Conservation (phyloP, 176 grass and related monocot genomes). For the Zea mays region DNA sequence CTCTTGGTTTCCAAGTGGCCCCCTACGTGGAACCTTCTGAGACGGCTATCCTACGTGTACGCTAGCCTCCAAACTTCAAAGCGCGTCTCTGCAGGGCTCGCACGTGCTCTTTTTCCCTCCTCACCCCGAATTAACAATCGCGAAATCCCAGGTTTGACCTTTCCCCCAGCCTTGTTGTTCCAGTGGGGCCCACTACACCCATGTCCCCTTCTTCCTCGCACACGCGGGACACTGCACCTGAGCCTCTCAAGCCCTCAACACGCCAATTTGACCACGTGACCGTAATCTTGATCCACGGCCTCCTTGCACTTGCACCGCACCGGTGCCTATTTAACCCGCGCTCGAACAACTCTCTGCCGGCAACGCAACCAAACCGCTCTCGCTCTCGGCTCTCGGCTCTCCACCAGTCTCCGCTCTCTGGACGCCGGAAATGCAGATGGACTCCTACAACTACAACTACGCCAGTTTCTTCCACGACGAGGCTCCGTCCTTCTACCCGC, state of each 20-base stretch:
- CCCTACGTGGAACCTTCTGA: conserved; percentile 41
- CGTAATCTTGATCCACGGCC: background rate
- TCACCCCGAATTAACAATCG: background rate
- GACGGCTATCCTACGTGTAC: conserved; percentile 6
- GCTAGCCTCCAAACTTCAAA: background rate
- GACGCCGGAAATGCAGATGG: conserved; percentile 60
- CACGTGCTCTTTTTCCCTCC: background rate
- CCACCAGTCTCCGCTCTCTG: background rate
- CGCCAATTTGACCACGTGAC: conserved; percentile 59
- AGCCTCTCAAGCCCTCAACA: background rate
- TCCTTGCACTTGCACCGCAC: background rate
- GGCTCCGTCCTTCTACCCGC: conserved; percentile 26
- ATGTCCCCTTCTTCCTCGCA: background rate
- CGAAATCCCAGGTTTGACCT: conserved; percentile 44
- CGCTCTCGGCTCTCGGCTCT: too few species aligned
- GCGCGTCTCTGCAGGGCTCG: conserved; percentile 16
- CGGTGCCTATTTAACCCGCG: conserved; percentile 40
- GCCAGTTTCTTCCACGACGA: conserved; percentile 58
- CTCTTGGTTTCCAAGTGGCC: background rate
- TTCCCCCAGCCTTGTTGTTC: background rate
- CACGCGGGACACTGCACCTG: background rate
- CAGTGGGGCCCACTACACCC: background rate
- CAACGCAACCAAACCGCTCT: background rate
- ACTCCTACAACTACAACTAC: conserved; percentile 45
- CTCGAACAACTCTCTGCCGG: conserved; percentile 6